Base-by-base conservation (phyloP, 805 yeast species). In the Lachancea mirantina region DNA sequence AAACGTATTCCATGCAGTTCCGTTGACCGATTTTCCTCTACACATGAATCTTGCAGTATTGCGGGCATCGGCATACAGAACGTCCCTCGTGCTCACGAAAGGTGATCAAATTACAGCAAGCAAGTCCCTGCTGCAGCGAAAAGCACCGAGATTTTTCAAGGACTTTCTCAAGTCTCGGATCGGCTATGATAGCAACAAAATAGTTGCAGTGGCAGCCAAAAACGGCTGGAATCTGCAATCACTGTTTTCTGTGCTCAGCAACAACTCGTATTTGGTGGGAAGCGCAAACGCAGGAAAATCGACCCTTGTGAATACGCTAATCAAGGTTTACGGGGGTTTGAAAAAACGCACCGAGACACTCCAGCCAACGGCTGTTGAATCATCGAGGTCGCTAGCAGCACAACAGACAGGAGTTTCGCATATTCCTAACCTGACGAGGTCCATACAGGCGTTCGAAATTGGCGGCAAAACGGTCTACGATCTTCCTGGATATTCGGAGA, bases 381-480 rank as follows among this genome's bases (percentile, higher is more conserved):
- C 24, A 4, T 37, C 34, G n/a, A 26, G 32, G 8, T 39, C 35
- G 17, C 17, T 36, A 8, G 43, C 38, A 20, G 15, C n/a, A 7
- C 56, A 56, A 17, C 39, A 38, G 5, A 50, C 54, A 1, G 67
- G 67, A 2, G 63, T 64, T 0, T 62, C 65, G 1, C 58, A 57
- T 33, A 56, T 79, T 28, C 95, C 95, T 0, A 85, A 85, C 17
- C 73, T 77, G 51, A 85, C 95, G 0, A 66, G 84, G 46, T 67
- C 63, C 3, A 46, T 66, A 9, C 66, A 72, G 35, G 59, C 55
- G 4, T 72, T 57, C 41, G 46, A 54, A 6, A 52, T 70, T 11
- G 45, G 39, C 13, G 57, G 52, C 9, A 52, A 58, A 18, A 25
- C 42, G 1, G 36, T 63, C 3, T 41, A 50, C 40, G 71, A 66